These are phyloP conservation scores for Phytophthora foliorum DNA, from an alignment of 352 stramenopile genomes.

Conservation along the genomic window DNA sequence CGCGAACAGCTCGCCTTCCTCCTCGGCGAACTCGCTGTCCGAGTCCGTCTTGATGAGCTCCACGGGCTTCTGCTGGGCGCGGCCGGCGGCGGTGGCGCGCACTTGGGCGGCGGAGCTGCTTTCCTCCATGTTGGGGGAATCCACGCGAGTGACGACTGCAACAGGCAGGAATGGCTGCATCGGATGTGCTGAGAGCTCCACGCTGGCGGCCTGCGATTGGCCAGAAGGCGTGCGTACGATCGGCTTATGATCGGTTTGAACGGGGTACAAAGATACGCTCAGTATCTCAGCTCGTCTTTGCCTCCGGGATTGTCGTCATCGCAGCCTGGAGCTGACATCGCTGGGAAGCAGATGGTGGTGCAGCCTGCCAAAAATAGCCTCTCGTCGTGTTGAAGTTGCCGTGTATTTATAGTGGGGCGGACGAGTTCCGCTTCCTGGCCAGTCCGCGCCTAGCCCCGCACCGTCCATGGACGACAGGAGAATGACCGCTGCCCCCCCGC, in stretches of 20 bases:
- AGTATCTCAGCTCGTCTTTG: no score
- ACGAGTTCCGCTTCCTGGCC: constrained; percentile 10
- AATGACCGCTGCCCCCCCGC: constrained; percentile 30
- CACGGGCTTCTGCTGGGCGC: background rate
- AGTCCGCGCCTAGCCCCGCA: background rate
- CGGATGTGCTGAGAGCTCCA: background rate
- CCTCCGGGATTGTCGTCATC: no score
- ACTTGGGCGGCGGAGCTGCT: background rate
- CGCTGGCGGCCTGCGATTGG: constrained; percentile 20
- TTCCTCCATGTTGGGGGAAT: constrained; percentile 8
- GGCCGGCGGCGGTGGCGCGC: constrained; percentile 8
- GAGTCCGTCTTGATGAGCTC: constrained; percentile 26
- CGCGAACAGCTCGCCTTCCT: constrained; percentile 48
- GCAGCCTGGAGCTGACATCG: background rate
- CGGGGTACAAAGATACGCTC: background rate
- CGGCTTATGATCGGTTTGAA: background rate
- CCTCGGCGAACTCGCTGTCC: constrained; percentile 46
- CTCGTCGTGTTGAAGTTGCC: background rate
- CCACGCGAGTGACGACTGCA: constrained; percentile 18
- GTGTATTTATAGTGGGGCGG: constrained; percentile 14
- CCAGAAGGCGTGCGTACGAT: background rate
- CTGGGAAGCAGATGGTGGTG: no score
- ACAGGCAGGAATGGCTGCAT: background rate
- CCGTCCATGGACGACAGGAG: constrained; percentile 38
- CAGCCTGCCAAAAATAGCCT: background rate